Base-by-base conservation (phyloP, 331 rosid genomes). In the Malus hybrid region DNA sequence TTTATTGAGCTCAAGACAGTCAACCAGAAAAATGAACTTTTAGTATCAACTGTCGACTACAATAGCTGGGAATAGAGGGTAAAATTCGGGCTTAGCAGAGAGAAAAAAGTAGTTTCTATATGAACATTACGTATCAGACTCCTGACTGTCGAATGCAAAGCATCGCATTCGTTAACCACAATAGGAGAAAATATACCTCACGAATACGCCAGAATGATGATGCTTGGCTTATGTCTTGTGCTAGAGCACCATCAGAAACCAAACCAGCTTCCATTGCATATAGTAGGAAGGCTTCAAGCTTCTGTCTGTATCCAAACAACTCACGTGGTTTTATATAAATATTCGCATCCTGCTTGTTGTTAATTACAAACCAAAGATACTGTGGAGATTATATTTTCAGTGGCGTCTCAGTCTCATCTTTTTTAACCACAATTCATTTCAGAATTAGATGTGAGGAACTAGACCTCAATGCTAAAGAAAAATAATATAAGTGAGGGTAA, bases 211-310 rank as follows among this genome's bases (percentile, higher is more conserved):
- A 94, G 88, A 94, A 94, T 0, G 97, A 85, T 58, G 92, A 90
- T 71, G 94, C 90, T 82, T 94, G 99, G 87, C 86, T 94, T 76
- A 92, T 94, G 89, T 92, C 99, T 85, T 94, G 97, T 34, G 97
- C 93, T 80, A 94, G 80, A 80, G 83, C 96, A 33, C 99, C 99
- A 30, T 94, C 99, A 63, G 96, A 84, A 78, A 94, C 73, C 85
- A 88, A 87, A 81, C 92, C 97, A 81, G 72, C 88, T 86, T 92
- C 97, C 96, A 92, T 82, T 42, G 96, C 87, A 46, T 83, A 84
- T 70, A 94, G 89, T 70, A 94, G 86, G 78, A 94, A 94, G 76
- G 96, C 92, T 86, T 94, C 99, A 87, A 94, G 97, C 87, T 92
- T 94, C 84, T 92, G 92, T 86, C 99, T 94, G 85, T 74, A 66